A percentile compares a stretch with the other conserved stretches of the same genome.
Conservation (phyloP, 768 basidiomycete species). For the Sistotremastrum suecicum region DNA sequence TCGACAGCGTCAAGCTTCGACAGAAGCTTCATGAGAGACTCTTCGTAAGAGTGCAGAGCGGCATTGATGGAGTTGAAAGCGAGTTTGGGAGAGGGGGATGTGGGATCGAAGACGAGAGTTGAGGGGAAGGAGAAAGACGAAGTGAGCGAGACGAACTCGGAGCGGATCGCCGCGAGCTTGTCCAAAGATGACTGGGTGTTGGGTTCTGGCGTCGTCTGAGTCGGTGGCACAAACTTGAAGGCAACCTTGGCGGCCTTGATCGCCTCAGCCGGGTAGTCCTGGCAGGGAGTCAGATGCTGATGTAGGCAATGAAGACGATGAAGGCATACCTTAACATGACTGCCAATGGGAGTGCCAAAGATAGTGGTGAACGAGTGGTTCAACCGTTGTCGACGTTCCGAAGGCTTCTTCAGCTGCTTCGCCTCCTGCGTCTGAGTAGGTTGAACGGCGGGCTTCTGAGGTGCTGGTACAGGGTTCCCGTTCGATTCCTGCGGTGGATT, state of each 20-base stretch:
- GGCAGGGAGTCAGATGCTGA: too few species aligned
- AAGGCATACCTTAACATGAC: too few species aligned
- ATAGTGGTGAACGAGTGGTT: too few species aligned
- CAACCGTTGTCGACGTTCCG: too few species aligned
- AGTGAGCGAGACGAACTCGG: conserved; percentile 30
- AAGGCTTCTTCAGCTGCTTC: too few species aligned
- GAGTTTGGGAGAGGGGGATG: conserved; percentile 24
- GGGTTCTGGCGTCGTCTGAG: too few species aligned
- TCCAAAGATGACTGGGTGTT: conserved; percentile 16
- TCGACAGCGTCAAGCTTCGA: conserved; percentile 54
- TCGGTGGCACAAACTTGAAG: too few species aligned
- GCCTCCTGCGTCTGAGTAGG: conserved; percentile 12
- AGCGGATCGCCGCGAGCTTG: conserved; percentile 24
- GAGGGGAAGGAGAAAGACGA: conserved; percentile 28
- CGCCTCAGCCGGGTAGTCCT: too few species aligned
- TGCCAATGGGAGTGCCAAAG: too few species aligned
- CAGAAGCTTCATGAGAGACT: conserved; percentile 49
- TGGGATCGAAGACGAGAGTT: conserved; percentile 29
- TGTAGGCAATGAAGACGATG: too few species aligned
- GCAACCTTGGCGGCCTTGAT: too few species aligned
- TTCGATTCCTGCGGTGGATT: too few species aligned
- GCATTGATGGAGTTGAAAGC: conserved; percentile 50
- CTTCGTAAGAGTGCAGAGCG: conserved; percentile 44
- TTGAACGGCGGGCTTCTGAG: conserved; percentile 21
- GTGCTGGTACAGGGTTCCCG: conserved; percentile 12